These are phyloP conservation scores for Pyrenochaeta sp. DNA, from an alignment of 2,329 filamentous ascomycete genomes.

Conservation along the genomic window DNA sequence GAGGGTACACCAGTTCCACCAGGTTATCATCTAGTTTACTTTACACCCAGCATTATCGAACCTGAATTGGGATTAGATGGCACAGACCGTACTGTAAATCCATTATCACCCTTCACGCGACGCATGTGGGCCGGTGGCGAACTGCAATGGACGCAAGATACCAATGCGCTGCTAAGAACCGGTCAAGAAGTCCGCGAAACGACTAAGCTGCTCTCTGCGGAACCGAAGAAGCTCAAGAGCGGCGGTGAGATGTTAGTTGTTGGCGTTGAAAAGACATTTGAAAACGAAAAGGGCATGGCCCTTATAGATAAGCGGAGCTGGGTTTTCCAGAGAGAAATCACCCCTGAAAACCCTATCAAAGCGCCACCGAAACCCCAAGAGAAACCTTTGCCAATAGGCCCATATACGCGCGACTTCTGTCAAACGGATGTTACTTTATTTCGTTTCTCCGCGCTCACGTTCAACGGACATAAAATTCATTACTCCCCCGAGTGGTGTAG, in stretches of 20 bases:
- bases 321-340: slow-evolving; percentile 56
- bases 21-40: slow-evolving; percentile 88
- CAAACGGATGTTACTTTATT: slow-evolving; percentile 80
- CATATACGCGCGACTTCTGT: slow-evolving; percentile 60
- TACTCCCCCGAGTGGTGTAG: slow-evolving; percentile 76
- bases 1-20: slow-evolving; percentile 60
- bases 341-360: slow-evolving; percentile 48
- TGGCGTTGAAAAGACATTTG: slow-evolving; percentile 64
- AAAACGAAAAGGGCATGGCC: slow-evolving; percentile 42
- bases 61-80: slow-evolving; percentile 78
- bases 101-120: slow-evolving; percentile 73
- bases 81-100: slow-evolving; percentile 81
- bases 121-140: slow-evolving; percentile 93
- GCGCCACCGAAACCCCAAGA: slow-evolving; percentile 24
- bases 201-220: slow-evolving; percentile 55
- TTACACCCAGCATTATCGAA: slow-evolving; percentile 74
- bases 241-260: slow-evolving; percentile 67
- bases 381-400: slow-evolving; percentile 28
- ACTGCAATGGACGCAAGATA: slow-evolving; percentile 62
- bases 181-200: slow-evolving; percentile 53
- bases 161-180: slow-evolving; percentile 29
- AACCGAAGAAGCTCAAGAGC: slow-evolving; percentile 59
- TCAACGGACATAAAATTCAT: slow-evolving; percentile 94
- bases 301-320: slow-evolving; percentile 48
- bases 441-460: slow-evolving; percentile 88